These are phyloP conservation scores for Fusarium citri DNA, from an alignment of 2,329 filamentous ascomycete species.

Conservation along the genomic window DNA sequence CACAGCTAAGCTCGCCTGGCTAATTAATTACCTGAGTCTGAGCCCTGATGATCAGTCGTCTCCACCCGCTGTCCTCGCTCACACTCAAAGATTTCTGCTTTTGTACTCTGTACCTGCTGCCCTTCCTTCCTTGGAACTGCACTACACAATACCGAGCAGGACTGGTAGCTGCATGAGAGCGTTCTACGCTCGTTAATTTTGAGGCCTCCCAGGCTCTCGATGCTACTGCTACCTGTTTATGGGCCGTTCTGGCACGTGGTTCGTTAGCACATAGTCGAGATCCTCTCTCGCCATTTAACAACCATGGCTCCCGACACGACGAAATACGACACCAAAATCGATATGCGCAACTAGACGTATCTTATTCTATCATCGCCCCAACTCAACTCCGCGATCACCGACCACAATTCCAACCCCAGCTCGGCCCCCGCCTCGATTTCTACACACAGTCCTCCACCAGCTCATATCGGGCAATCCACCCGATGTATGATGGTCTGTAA, in stretches of 20 bases:
- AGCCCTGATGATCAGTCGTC: slow-evolving; percentile 34
- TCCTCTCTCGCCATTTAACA: slow-evolving; percentile 3
- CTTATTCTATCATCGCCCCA: slow-evolving; percentile 13
- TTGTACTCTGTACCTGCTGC: slow-evolving; percentile 9
- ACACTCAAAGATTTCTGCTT: slow-evolving; percentile 1
- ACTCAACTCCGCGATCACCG: slow-evolving; percentile 34
- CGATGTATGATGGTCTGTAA: background rate
- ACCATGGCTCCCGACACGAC: slow-evolving; percentile 5
- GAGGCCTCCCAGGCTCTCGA: slow-evolving; percentile 6
- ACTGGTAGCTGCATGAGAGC: slow-evolving; percentile 22
- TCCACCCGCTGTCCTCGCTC: slow-evolving; percentile 28
- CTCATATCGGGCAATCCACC: background rate
- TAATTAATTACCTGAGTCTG: slow-evolving; percentile 23
- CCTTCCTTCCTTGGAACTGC: slow-evolving; percentile 1
- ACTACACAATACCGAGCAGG: slow-evolving; percentile 8
- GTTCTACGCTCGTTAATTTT: background rate
- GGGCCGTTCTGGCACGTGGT: slow-evolving; percentile 1
- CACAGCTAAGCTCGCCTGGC: slow-evolving; percentile 21
- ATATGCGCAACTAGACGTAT: background rate
- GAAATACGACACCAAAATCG: background rate
- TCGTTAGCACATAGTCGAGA: background rate
- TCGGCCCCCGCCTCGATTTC: slow-evolving; percentile 22
- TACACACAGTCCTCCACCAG: background rate
- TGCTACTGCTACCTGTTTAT: background rate
- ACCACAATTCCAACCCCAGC: slow-evolving; percentile 17